Conservation (phyloP, 345 rosid genomes). For the Hibiscus trionum region DNA sequence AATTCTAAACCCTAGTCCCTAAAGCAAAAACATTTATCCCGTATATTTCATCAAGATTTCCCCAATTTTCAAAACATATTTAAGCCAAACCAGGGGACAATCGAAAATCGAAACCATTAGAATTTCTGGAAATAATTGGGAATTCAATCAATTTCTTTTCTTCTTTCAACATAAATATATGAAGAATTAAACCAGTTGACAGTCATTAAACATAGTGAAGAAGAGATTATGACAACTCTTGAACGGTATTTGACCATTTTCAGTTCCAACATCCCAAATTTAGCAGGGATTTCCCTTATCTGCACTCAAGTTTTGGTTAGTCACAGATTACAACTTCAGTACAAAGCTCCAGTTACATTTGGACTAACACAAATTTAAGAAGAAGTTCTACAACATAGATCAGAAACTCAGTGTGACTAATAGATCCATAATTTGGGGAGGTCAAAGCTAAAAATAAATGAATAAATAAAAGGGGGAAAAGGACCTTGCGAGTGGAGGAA, state of each 20-base stretch:
- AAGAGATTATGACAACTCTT: not conserved
- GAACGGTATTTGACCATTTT: not conserved
- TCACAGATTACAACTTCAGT: not conserved
- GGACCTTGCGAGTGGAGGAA: conserved; percentile 63
- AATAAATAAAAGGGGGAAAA: not conserved
- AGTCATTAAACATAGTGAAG: not conserved
- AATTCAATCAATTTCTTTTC: not conserved
- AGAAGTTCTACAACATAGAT: not conserved
- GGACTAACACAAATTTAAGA: not conserved
- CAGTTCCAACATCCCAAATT: not conserved
- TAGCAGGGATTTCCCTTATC: not conserved
- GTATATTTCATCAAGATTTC: not conserved
- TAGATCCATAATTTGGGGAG: not conserved
- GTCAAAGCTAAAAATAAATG: not conserved
- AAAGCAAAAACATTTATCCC: not conserved
- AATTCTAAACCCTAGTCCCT: not conserved
- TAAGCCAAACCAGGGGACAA: not conserved
- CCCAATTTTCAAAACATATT: not conserved
- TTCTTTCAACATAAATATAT: not conserved
- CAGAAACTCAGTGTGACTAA: not conserved
- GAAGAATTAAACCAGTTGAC: not conserved
- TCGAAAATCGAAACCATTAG: not conserved
- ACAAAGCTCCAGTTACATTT: not conserved
- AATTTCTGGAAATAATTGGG: not conserved
- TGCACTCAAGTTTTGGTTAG: not conserved